Conservation (phyloP, 371 early-diverging fungal species). For the Globomyces sp. region DNA sequence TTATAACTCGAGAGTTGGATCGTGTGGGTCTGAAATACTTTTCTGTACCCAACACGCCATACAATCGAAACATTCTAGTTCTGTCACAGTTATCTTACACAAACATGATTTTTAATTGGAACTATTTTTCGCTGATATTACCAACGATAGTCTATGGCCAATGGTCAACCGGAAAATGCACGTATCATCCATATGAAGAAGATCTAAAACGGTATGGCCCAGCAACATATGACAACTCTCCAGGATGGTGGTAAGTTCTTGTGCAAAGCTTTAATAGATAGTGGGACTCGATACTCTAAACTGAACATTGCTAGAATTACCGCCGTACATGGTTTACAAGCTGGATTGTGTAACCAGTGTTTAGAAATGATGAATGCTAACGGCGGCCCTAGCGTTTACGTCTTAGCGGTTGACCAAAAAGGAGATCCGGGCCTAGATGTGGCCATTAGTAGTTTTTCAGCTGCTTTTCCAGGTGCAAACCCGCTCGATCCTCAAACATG, state of each 20-base stretch:
- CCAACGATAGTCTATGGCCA: background rate
- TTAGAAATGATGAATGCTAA: constrained; percentile 16
- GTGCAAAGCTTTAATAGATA: no score
- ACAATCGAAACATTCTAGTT: no score
- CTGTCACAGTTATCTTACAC: no score
- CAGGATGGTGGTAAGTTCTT: background rate
- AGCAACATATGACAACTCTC: background rate
- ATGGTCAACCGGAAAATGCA: background rate
- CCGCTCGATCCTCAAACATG: constrained; percentile 24
- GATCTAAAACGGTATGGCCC: background rate
- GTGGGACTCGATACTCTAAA: constrained; percentile 24
- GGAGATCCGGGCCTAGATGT: constrained; percentile 26
- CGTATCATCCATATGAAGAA: constrained; percentile 1
- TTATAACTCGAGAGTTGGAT: no score
- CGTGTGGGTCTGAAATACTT: no score
- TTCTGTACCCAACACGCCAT: no score
- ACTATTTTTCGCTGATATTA: no score
- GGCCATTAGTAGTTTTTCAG: constrained; percentile 14
- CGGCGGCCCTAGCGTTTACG: constrained; percentile 20
- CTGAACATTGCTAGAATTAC: constrained; percentile 19
- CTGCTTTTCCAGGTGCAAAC: constrained; percentile 21
- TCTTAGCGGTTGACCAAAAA: constrained; percentile 27
- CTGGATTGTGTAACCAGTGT: constrained; percentile 19
- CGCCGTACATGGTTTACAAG: constrained; percentile 18
- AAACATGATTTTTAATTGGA: no score